phyloP scores from a whole-genome alignment of 2,329 filamentous ascomycete species.

The Penicillium sp. region DNA sequence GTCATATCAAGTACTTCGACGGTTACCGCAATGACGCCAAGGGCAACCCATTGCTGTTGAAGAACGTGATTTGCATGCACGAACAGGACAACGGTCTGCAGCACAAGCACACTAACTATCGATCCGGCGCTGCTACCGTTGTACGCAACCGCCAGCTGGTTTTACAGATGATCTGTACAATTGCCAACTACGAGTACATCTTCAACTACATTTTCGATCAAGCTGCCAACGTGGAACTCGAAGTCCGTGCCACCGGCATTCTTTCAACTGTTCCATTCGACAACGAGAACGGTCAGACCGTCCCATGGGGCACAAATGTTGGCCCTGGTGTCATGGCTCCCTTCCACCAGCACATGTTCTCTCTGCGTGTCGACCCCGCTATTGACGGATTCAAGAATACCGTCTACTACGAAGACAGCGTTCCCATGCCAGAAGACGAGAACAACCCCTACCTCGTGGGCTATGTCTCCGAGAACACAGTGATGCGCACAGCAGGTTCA shows the following conservation, averaged over 20 bases:
- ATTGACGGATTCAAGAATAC: constrained; percentile 56
- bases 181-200: constrained; percentile 71
- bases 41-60: constrained; percentile 56
- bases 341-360: constrained; percentile 76
- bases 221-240: constrained; percentile 63
- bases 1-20: constrained; percentile 65
- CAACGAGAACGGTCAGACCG: constrained; percentile 54
- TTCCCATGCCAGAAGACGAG: constrained; percentile 56
- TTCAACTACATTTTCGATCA: constrained; percentile 69
- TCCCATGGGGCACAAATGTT: constrained; percentile 65
- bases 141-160: constrained; percentile 63
- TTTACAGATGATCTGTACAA: constrained; percentile 66
- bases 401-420: constrained; percentile 56
- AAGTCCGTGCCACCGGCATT: constrained; percentile 66
- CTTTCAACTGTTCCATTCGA: constrained; percentile 65
- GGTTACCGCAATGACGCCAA: constrained; percentile 58
- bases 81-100: constrained; percentile 67
- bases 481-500: constrained; percentile 47
- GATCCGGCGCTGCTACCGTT: constrained; percentile 61
- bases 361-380: constrained; percentile 60
- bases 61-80: constrained; percentile 67
- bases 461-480: constrained; percentile 50
- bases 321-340: constrained; percentile 65
- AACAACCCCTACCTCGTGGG: constrained; percentile 51
- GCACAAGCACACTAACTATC: constrained; percentile 70